phyloP scores from a whole-genome alignment of 306 rosid genomes.

The Erythrophleum fordii region DNA sequence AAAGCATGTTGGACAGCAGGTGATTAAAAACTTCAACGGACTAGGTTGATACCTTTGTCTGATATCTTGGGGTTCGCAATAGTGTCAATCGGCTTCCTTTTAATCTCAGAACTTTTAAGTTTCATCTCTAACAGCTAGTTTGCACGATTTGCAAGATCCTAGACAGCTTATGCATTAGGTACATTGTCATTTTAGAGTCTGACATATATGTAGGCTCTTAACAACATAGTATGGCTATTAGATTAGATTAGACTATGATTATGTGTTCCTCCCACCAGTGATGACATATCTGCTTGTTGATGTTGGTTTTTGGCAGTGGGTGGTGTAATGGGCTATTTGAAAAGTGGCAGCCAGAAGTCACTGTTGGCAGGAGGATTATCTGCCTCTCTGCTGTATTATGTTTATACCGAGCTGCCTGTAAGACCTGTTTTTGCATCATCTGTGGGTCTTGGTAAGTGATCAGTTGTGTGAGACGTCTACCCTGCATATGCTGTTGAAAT shows the following conservation, averaged over 20 bases:
- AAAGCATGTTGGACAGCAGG: background rate
- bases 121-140: background rate
- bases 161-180: background rate
- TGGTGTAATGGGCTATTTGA: constrained; percentile 91
- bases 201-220: background rate
- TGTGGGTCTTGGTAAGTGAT: constrained; percentile 83
- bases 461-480: constrained; percentile 1
- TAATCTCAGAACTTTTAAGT: background rate
- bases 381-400: constrained; percentile 65
- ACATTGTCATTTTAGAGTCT: background rate
- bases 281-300: background rate
- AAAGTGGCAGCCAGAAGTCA: constrained; percentile 95
- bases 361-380: constrained; percentile 88
- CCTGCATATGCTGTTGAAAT: background rate
- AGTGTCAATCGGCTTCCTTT: background rate
- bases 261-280: background rate
- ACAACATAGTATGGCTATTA: background rate
- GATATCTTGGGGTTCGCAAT: background rate
- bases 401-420: constrained; percentile 69
- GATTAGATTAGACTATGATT: background rate
- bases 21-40: background rate
- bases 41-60: background rate
- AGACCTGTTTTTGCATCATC: constrained; percentile 89
- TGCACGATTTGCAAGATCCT: background rate
- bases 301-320: constrained; percentile 62